Evolutionary conservation across 495 filamentous ascomycete genomes (phyloP).

Genomic region (Cenococcum geophilum): DNA sequence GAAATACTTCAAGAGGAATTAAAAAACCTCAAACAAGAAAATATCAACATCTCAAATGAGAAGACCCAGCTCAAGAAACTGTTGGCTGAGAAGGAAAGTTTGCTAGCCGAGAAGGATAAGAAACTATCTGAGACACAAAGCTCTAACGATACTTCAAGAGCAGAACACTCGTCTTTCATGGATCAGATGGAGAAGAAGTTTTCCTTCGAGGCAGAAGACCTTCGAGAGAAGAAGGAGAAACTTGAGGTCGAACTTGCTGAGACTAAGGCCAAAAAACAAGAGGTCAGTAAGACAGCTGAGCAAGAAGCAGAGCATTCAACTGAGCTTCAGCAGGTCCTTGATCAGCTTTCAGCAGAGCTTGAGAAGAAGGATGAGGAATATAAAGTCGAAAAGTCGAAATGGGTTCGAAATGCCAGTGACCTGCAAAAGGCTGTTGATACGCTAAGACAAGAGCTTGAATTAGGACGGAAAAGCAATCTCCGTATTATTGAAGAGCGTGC

Average conservation of each 20-base stretch:
- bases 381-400: conserved; percentile 22
- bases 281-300: conserved; percentile 13
- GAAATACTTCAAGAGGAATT: conserved; percentile 24
- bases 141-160: not conserved
- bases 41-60: conserved; percentile 21
- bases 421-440: conserved; percentile 17
- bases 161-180: conserved; percentile 10
- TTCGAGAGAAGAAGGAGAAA: conserved; percentile 16
- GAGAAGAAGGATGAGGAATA: conserved; percentile 22
- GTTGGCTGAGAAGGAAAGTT: conserved; percentile 19
- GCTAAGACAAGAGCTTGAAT: conserved; percentile 12
- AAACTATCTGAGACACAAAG: conserved; percentile 8
- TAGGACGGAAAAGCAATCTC: not conserved
- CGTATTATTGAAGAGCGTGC: not conserved
- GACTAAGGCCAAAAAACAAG: conserved; percentile 23
- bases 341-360: conserved; percentile 24
- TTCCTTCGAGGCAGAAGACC: conserved; percentile 14
- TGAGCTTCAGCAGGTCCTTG: conserved; percentile 24
- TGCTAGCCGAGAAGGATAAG: conserved; percentile 20
- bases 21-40: conserved; percentile 16
- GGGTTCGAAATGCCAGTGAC: conserved; percentile 13
- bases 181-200: conserved; percentile 25
- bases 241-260: conserved; percentile 24
- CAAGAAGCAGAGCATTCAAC: conserved; percentile 18
- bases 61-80: conserved; percentile 21